These are phyloP conservation scores for Piper betle DNA, from an alignment of 164 flowering plant genomes.

Conservation along the genomic window DNA sequence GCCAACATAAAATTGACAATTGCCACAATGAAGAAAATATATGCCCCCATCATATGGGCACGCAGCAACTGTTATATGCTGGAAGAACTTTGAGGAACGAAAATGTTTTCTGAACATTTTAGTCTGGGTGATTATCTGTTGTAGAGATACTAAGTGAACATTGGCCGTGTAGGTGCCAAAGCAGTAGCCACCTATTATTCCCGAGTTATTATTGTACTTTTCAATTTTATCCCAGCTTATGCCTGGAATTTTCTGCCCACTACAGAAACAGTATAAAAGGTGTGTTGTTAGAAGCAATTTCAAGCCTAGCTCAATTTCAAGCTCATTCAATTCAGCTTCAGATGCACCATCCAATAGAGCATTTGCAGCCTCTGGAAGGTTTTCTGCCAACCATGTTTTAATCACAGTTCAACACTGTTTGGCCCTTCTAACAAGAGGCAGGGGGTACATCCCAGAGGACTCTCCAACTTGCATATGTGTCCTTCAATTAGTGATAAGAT, in stretches of 20 bases:
- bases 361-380: slow-evolving; percentile 37
- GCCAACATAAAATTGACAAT: slow-evolving; percentile 72
- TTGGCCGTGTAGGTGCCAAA: slow-evolving; percentile 51
- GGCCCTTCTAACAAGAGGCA: slow-evolving; percentile 48
- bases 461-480: slow-evolving; percentile 58
- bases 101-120: slow-evolving; percentile 19
- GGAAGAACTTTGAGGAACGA: slow-evolving; percentile 23
- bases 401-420: slow-evolving; percentile 46
- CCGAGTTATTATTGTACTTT: slow-evolving; percentile 16
- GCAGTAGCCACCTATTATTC: slow-evolving; percentile 81
- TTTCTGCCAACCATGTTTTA: slow-evolving; percentile 32
- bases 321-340: slow-evolving; percentile 45
- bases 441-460: slow-evolving; percentile 56
- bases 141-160: slow-evolving; percentile 56
- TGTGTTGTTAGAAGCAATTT: slow-evolving; percentile 72
- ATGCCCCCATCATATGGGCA: slow-evolving; percentile 31
- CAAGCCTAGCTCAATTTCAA: slow-evolving; percentile 47
- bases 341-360: slow-evolving; percentile 63
- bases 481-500: slow-evolving; percentile 18
- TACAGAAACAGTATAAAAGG: slow-evolving; percentile 66
- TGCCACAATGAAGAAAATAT: slow-evolving; percentile 61
- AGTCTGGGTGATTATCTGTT: slow-evolving; percentile 34
- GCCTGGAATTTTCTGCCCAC: slow-evolving; percentile 48
- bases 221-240: slow-evolving; percentile 1
- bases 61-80: slow-evolving; percentile 56